Base-by-base conservation (phyloP, 2,329 filamentous ascomycete species). In the Fusarium xylarioides region DNA sequence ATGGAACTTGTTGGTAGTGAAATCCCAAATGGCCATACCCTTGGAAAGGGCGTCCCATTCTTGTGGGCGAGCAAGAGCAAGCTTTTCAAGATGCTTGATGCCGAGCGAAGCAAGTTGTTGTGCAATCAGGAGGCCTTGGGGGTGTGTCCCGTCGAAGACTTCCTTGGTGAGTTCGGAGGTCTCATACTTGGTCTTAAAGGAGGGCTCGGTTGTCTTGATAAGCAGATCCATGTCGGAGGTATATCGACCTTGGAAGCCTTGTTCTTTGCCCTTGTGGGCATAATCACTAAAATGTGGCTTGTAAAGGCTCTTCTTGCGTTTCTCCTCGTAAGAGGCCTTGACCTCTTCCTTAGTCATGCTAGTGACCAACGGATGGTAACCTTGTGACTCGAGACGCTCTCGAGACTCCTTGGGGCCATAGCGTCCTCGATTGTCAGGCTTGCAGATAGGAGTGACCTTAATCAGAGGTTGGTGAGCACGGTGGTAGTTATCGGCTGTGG, bases 21-120 rank as follows among this genome's bases (percentile, higher is more conserved):
- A 77, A 21, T 82, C 76, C 67, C 74, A 81, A 2, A 80, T 63
- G 19, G 77, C 77, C 34, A 78, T 71, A 6, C 74, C 78, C 9
- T 56, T 63, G 11, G 72, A 68, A 8, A 82, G 28, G 4, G 74
- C 59, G 7, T 53, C 42, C 75, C 79, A 82, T 10, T 71, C 56
- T 9, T 64, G 18, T 4, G 70, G 74, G 23, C 73, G 76, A 7
- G 76, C 65, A 5, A 74, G 42, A 1, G 79, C 77, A 10, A 80
- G 38, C 2, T 67, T 67, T 9, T 79, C 57, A 0, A 79, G 66
- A 5, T 74, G 44, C 16, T 66, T 71, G 55, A 77, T 71, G 1
- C 81, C 81, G 3, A 76, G 28, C 2, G 63, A 65, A 2, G 72
- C 74, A 9, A 77, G 11, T 9, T 58, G 23, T 15, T 71, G 61